phyloP scores from a whole-genome alignment of 768 basidiomycete genomes.

The Suillus tomentosus region DNA sequence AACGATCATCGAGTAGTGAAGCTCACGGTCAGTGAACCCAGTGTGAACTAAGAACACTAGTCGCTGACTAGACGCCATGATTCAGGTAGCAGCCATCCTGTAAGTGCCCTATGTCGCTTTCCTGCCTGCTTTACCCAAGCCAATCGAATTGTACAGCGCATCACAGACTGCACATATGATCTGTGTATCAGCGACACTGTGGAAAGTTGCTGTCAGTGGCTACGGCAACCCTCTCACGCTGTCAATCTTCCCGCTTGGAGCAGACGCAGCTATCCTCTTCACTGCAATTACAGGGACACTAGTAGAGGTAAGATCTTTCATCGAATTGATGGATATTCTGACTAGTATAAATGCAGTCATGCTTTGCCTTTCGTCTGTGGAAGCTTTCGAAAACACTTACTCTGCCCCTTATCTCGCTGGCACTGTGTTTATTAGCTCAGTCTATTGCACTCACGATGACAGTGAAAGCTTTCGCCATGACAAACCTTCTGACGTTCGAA shows the following conservation, averaged over 20 bases:
- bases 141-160: background rate
- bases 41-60: too few species aligned
- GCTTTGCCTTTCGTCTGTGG: slow-evolving; percentile 8
- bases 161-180: background rate
- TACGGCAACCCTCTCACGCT: background rate
- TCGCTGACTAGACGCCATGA: background rate
- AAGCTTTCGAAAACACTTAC: slow-evolving; percentile 3
- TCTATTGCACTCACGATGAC: background rate
- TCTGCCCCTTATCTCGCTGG: slow-evolving; percentile 6
- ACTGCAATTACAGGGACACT: slow-evolving; percentile 3
- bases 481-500: background rate
- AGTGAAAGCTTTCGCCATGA: slow-evolving; percentile 1
- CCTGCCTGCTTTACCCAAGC: background rate
- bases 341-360: background rate
- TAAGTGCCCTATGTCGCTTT: background rate
- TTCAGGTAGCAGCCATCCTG: slow-evolving; percentile 12
- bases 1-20: slow-evolving; percentile 13
- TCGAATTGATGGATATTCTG: background rate
- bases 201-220: background rate
- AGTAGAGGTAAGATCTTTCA: background rate
- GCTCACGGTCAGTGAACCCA: slow-evolving; percentile 6
- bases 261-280: slow-evolving; percentile 3
- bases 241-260: background rate
- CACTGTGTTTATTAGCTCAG: slow-evolving; percentile 1
- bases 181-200: slow-evolving; percentile 3